These are phyloP conservation scores for Russula vinacea DNA, from an alignment of 768 basidiomycete genomes.

Conservation along the genomic window DNA sequence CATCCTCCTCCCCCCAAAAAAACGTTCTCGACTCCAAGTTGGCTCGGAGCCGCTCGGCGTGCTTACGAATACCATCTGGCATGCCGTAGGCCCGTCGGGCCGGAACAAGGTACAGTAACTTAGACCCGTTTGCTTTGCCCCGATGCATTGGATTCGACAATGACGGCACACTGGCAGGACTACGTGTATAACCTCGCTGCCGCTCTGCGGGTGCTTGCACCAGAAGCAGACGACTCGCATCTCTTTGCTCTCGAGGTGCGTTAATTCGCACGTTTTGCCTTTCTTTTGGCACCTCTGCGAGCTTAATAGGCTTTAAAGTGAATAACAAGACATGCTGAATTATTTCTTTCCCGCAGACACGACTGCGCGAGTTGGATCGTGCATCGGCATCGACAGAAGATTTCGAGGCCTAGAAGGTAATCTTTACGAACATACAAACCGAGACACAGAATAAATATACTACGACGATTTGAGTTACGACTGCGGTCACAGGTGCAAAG, in stretches of 20 bases:
- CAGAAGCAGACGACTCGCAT: conserved; percentile 72
- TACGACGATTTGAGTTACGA: neutral
- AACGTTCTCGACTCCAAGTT: conserved; percentile 45
- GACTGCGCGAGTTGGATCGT: conserved; percentile 25
- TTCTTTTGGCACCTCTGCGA: neutral
- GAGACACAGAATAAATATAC: neutral
- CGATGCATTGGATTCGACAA: neutral
- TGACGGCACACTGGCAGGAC: conserved; percentile 50
- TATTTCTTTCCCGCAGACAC: neutral
- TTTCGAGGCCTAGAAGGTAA: neutral
- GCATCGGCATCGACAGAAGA: neutral
- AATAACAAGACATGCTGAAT: neutral
- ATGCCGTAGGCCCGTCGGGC: conserved; percentile 81
- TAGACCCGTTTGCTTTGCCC: neutral
- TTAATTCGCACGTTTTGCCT: neutral
- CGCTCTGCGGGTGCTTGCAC: conserved; percentile 70
- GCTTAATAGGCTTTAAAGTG: neutral
- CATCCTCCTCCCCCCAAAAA: neutral
- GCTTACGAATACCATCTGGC: conserved; percentile 69
- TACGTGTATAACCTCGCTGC: conserved; percentile 79
- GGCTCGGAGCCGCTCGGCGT: conserved; percentile 75
- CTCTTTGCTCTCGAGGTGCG: conserved; percentile 72
- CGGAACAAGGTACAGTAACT: conserved; percentile 67
- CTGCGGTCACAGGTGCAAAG: conserved; percentile 24
- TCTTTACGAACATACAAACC: neutral